Evolutionary conservation across 1,139 yeast species (phyloP).

Genomic region (Yamadazyma spencermartinsiae): DNA sequence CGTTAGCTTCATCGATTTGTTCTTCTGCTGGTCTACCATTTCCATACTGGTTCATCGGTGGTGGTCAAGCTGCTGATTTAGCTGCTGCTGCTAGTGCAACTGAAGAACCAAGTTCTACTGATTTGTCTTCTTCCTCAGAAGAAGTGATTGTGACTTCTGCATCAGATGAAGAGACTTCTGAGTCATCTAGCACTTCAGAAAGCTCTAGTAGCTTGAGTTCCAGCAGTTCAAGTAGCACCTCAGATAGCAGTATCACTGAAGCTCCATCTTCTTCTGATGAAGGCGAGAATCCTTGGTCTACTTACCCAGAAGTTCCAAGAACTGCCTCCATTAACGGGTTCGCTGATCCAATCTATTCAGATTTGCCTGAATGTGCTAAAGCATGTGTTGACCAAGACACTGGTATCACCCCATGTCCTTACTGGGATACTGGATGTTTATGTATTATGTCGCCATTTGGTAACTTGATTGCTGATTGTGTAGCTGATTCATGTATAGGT

Average conservation of each 20-base stretch:
- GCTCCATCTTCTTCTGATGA: constrained; percentile 19
- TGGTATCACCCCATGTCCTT: constrained; percentile 38
- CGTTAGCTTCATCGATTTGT: constrained; percentile 29
- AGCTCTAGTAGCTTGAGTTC: background rate
- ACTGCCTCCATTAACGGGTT: constrained; percentile 45
- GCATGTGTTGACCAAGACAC: constrained; percentile 24
- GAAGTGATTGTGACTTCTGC: background rate
- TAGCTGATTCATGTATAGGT: constrained; percentile 29
- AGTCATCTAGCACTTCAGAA: background rate
- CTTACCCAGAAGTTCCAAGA: constrained; percentile 39
- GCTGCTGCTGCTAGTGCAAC: constrained; percentile 7
- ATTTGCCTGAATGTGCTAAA: constrained; percentile 31
- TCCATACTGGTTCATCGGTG: constrained; percentile 23
- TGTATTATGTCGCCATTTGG: constrained; percentile 35
- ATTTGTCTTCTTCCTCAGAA: constrained; percentile 3
- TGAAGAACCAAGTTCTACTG: constrained; percentile 1
- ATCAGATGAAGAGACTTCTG: background rate
- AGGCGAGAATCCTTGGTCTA: constrained; percentile 19
- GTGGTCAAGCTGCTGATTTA: constrained; percentile 4
- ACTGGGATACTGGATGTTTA: constrained; percentile 42
- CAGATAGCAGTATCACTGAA: constrained; percentile 5
- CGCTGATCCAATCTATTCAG: constrained; percentile 36
- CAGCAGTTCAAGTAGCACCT: constrained; percentile 2
- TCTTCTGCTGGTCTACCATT: constrained; percentile 27
- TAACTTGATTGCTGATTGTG: constrained; percentile 29